phyloP scores from a whole-genome alignment of 2,329 filamentous ascomycete genomes.

The Fusarium nodosum region DNA sequence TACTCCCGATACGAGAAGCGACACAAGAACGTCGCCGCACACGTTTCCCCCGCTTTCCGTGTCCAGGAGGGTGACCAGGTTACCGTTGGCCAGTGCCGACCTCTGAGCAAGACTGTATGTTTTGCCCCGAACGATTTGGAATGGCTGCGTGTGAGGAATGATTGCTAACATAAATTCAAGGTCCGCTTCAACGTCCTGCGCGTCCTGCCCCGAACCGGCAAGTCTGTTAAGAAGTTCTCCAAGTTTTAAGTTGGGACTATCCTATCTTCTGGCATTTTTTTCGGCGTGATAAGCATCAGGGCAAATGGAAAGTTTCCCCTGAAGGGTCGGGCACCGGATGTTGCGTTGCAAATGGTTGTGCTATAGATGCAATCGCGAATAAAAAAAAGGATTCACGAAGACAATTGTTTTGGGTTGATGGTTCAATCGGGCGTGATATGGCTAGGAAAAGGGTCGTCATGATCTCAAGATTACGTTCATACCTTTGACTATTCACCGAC shows the following conservation, averaged over 20 bases:
- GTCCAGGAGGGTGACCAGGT: conserved; percentile 99
- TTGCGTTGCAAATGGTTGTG: conserved; percentile 60
- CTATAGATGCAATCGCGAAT: conserved; percentile 62
- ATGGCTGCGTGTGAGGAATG: neutral
- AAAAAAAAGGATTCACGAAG: conserved; percentile 60
- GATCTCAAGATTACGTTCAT: conserved; percentile 52
- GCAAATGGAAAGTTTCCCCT: conserved; percentile 55
- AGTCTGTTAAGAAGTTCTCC: conserved; percentile 96
- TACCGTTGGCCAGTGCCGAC: conserved; percentile 99
- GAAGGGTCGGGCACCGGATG: conserved; percentile 60
- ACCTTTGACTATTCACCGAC: conserved; percentile 48
- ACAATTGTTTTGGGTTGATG: conserved; percentile 52
- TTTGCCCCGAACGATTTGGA: conserved; percentile 26
- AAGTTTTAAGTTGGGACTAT: conserved; percentile 86
- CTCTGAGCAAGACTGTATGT: conserved; percentile 99
- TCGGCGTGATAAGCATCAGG: conserved; percentile 66
- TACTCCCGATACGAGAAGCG: conserved; percentile 99
- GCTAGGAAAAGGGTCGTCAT: conserved; percentile 49
- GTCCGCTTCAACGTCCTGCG: conserved; percentile 99
- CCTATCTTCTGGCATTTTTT: conserved; percentile 67
- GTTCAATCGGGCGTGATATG: conserved; percentile 51
- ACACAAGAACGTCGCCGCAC: conserved; percentile 99
- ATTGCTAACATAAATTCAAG: conserved; percentile 61
- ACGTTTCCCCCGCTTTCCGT: conserved; percentile 99
- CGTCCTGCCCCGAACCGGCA: conserved; percentile 96